Base-by-base conservation (phyloP, 371 early-diverging fungal genomes). In the Parasitella parasitica region DNA sequence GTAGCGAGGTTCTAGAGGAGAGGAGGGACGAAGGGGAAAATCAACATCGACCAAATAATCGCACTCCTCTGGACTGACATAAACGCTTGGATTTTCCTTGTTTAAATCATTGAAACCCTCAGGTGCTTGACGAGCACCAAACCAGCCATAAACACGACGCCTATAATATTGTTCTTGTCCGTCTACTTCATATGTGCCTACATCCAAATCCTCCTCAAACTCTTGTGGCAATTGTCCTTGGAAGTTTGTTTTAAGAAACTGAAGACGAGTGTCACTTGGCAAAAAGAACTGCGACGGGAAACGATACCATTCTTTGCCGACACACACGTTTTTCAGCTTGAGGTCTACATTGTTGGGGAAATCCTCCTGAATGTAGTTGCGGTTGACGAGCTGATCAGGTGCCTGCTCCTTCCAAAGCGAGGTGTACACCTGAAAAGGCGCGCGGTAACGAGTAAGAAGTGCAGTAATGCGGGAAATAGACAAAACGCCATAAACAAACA, bases 261-360 rank as follows among this genome's bases (percentile, higher is more conserved):
- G 81, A 28, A 93, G 59, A 6, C 83, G 76, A 13, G 82, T 78
- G 39, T 82, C 82, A 20, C 76, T 71, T 1, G 95, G 97, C 20
- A 97, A 71, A 66, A 94, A 92, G 77, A 89, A 97, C 61, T 95
- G 94, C 7, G 90, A 85, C 0, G 96, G 96, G 74, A 94, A 97
- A 18, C 95, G 78, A 67, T 94, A 90, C 98, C 98, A 98, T 64
- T 96, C 98, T 63, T 89, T 90, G 30, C 94, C 97, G 39, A 96
- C 80, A 71, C 97, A 98, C 7, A 97, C 81, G 18, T 74, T 83
- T 22, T 78, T 61, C 1, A 46, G 34, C 30, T 72, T 61, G 27
- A 64, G 18, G 28, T 53, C 28, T 43, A 70, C 5, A 54, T 71
- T 64, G 41, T 75, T 37, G 49, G 75, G 64, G 38, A 71, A 67